phyloP scores from a whole-genome alignment of 2,329 filamentous ascomycete species.

The Lachnellula willkommii region DNA sequence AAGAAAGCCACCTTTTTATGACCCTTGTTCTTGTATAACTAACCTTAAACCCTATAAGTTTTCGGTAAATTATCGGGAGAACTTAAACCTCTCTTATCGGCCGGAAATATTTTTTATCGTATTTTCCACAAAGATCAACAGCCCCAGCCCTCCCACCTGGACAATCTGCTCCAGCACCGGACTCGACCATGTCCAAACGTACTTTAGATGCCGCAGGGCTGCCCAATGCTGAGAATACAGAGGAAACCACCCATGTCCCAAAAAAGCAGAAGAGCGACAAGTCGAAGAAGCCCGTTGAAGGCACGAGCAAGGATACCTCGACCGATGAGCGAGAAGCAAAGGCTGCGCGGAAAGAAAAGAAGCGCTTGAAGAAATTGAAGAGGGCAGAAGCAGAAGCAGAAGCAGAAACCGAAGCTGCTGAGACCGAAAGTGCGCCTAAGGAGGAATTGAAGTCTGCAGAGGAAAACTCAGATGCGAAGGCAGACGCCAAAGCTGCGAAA shows the following conservation, averaged over 20 bases:
- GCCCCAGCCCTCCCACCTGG: background rate
- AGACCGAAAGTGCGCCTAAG: slow-evolving; percentile 2
- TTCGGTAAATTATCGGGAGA: background rate
- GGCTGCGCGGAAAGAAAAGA: slow-evolving; percentile 36
- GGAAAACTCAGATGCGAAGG: slow-evolving; percentile 14
- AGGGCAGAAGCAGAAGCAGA: slow-evolving; percentile 20
- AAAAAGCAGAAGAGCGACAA: slow-evolving; percentile 30
- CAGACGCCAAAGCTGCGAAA: slow-evolving; percentile 29
- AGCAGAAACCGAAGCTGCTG: slow-evolving; percentile 1
- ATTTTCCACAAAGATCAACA: background rate
- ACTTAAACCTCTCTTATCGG: background rate
- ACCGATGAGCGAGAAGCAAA: slow-evolving; percentile 30
- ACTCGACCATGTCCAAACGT: slow-evolving; percentile 29
- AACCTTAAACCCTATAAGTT: background rate
- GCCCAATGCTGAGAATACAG: slow-evolving; percentile 9
- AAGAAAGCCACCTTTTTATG: no score
- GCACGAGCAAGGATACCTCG: slow-evolving; percentile 13
- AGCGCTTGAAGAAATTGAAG: slow-evolving; percentile 35
- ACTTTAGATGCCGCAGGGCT: slow-evolving; percentile 28
- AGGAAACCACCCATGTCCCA: slow-evolving; percentile 10
- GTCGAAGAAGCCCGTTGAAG: slow-evolving; percentile 23
- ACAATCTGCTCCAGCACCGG: background rate
- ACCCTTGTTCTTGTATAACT: no score
- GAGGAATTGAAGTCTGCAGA: slow-evolving; percentile 13
- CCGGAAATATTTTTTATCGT: slow-evolving; percentile 1